These are phyloP conservation scores for Coemansia sp. DNA, from an alignment of 192 early-diverging fungal species.

Conservation along the genomic window DNA sequence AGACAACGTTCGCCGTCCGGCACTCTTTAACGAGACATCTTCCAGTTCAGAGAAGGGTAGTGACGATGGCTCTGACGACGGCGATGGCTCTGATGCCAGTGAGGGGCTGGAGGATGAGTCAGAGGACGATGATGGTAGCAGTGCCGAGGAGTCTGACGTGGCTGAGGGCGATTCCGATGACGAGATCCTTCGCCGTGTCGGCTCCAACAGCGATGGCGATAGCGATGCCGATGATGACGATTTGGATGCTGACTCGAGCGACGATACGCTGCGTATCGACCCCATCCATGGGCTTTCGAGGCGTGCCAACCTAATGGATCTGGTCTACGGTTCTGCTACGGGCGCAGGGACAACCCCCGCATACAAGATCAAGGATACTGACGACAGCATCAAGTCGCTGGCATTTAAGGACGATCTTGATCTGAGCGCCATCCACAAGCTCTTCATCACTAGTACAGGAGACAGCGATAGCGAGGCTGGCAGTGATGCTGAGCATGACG, in stretches of 20 bases:
- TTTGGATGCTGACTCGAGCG: constrained; percentile 22
- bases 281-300: constrained; percentile 45
- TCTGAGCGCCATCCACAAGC: constrained; percentile 21
- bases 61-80: too few species aligned
- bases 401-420: constrained; percentile 37
- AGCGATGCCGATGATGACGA: neutral
- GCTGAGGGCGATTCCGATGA: constrained; percentile 30
- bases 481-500: constrained; percentile 64
- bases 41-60: constrained; percentile 39
- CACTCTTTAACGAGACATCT: constrained; percentile 58
- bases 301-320: constrained; percentile 83
- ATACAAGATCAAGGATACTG: constrained; percentile 49
- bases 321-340: constrained; percentile 76
- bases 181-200: constrained; percentile 31
- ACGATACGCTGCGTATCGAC: constrained; percentile 19
- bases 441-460: constrained; percentile 44
- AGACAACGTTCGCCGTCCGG: constrained; percentile 56
- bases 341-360: constrained; percentile 42
- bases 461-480: constrained; percentile 53
- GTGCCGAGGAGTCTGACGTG: constrained; percentile 52
- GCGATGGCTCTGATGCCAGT: constrained; percentile 32
- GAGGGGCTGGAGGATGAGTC: constrained; percentile 41
- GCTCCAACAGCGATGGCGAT: constrained; percentile 9
- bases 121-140: constrained; percentile 31
- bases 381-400: constrained; percentile 42